These are phyloP conservation scores for Lyophyllum decastes DNA, from an alignment of 768 basidiomycete species.

Conservation along the genomic window DNA sequence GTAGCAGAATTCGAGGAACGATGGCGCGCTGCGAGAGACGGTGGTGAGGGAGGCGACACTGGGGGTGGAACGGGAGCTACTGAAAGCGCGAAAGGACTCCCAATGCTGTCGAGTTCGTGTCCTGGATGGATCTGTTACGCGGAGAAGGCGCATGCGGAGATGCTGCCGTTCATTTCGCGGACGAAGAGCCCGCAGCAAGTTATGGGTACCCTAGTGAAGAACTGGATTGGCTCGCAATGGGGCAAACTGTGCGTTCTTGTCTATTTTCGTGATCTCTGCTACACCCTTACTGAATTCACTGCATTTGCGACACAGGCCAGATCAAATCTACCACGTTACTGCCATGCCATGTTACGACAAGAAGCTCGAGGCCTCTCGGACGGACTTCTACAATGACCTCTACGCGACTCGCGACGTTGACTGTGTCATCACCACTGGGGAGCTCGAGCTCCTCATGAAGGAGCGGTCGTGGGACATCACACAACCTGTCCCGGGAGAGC, in stretches of 20 bases:
- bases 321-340: slow-evolving; percentile 91
- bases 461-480: slow-evolving; percentile 83
- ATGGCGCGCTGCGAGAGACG: slow-evolving; percentile 31
- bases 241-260: slow-evolving; percentile 59
- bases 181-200: slow-evolving; percentile 94
- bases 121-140: slow-evolving; percentile 99
- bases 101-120: slow-evolving; percentile 95
- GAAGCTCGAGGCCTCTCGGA: slow-evolving; percentile 95
- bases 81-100: slow-evolving; percentile 42
- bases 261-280: not conserved
- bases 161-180: slow-evolving; percentile 85
- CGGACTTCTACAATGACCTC: slow-evolving; percentile 84
- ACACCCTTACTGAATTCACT: slow-evolving; percentile 6
- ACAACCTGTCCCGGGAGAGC: slow-evolving; percentile 53
- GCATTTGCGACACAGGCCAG: slow-evolving; percentile 51
- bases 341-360: slow-evolving; percentile 99
- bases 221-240: slow-evolving; percentile 75
- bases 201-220: slow-evolving; percentile 92
- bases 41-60: slow-evolving; percentile 13
- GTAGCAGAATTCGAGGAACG: slow-evolving; percentile 80
- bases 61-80: not conserved
- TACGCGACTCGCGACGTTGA: slow-evolving; percentile 92
- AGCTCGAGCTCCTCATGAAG: slow-evolving; percentile 81
- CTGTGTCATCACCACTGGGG: slow-evolving; percentile 96
- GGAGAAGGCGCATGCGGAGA: slow-evolving; percentile 94